Evolutionary conservation across 352 stramenopile species (phyloP).

Genomic region (Thraustochytrium striatum): DNA sequence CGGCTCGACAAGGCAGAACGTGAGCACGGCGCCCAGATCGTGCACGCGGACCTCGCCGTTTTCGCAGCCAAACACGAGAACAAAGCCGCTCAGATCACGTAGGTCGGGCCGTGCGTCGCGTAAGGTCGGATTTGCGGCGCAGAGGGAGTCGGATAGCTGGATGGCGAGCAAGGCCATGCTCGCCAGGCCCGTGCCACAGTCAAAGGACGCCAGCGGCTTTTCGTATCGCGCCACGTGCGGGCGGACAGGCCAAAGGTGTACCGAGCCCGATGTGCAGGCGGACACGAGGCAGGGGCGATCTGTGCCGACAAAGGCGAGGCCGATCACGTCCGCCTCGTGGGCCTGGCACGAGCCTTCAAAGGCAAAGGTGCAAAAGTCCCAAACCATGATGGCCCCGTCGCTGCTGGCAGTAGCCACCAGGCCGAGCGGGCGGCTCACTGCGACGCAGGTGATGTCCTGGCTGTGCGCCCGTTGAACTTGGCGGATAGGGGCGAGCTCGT

Average conservation of each 20-base stretch:
- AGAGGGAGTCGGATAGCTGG: neutral
- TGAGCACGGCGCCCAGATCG: neutral
- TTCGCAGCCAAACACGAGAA: neutral
- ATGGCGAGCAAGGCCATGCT: neutral
- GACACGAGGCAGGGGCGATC: neutral
- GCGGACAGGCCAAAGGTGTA: neutral
- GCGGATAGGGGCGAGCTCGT: neutral
- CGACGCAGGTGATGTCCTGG: neutral
- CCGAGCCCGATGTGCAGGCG: neutral
- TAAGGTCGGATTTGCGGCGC: neutral
- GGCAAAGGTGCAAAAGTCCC: neutral
- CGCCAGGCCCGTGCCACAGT: neutral
- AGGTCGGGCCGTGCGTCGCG: neutral
- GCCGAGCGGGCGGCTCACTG: neutral
- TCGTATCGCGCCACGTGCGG: neutral
- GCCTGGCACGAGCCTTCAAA: neutral
- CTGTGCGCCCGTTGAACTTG: neutral
- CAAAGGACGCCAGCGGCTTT: neutral
- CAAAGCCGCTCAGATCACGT: neutral
- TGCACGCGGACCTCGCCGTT: neutral
- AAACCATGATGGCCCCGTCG: neutral
- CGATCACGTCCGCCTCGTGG: neutral
- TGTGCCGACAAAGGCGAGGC: neutral
- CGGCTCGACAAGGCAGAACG: too few species aligned
- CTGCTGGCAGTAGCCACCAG: neutral